phyloP scores from a whole-genome alignment of 2,329 filamentous ascomycete species.

The Dactylellina cionopaga region DNA sequence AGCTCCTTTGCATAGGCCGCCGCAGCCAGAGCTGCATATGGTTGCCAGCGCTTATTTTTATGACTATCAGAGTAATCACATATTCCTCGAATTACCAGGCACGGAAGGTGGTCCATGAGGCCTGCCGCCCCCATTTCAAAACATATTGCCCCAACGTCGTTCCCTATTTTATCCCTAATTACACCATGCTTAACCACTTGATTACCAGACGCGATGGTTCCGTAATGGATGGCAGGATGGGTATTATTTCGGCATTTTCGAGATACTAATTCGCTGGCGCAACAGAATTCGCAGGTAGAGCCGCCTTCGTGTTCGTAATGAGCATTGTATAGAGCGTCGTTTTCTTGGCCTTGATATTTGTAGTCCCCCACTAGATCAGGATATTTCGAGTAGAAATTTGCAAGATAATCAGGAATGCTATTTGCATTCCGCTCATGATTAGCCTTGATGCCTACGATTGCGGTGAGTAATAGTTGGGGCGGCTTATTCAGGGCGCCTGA shows the following conservation, averaged over 20 bases:
- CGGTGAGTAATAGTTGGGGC: background rate
- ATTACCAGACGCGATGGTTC: background rate
- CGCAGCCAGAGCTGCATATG: slow-evolving; percentile 41
- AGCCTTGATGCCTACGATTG: background rate
- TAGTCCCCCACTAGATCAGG: background rate
- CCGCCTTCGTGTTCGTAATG: slow-evolving; percentile 4
- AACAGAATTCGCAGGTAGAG: background rate
- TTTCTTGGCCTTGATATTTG: background rate
- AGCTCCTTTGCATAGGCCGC: slow-evolving; percentile 21
- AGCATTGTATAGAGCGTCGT: background rate
- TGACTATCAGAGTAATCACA: slow-evolving; percentile 54
- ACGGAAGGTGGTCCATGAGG: slow-evolving; percentile 26
- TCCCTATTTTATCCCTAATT: background rate
- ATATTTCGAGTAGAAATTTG: background rate
- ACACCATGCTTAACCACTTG: slow-evolving; percentile 27
- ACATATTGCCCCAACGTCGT: slow-evolving; percentile 4
- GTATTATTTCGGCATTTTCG: background rate
- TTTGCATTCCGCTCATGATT: background rate
- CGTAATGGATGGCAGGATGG: slow-evolving; percentile 1
- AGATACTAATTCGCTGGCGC: slow-evolving; percentile 1
- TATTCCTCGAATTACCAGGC: slow-evolving; percentile 54
- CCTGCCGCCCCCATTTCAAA: slow-evolving; percentile 11
- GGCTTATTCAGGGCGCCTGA: slow-evolving; percentile 7
- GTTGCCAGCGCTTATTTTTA: slow-evolving; percentile 54
- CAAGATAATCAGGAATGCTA: background rate